Conservation (phyloP, 1,284 basidiomycete genomes). For the Amylostereum areolatum region DNA sequence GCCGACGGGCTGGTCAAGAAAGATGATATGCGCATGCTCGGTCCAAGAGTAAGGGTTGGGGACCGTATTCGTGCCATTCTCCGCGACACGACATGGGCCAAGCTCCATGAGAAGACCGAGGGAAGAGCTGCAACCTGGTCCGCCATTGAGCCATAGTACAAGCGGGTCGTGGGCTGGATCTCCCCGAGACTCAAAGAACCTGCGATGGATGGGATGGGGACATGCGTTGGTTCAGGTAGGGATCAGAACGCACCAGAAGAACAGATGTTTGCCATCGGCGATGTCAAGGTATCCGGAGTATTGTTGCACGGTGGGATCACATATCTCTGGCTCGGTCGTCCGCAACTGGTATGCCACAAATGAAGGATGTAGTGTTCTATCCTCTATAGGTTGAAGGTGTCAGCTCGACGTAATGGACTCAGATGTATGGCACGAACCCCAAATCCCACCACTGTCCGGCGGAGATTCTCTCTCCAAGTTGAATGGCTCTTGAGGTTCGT, state of each 20-base stretch:
- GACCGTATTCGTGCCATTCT: conserved; percentile 34
- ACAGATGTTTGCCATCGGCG: conserved; percentile 45
- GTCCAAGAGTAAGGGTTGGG: conserved; percentile 57
- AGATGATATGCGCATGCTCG: conserved; percentile 51
- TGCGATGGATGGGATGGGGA: conserved; percentile 21
- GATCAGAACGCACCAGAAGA: conserved; percentile 32
- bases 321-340: conserved; percentile 37
- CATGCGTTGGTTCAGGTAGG: neutral
- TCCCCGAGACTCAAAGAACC: conserved; percentile 33
- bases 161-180: conserved; percentile 49
- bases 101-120: conserved; percentile 62
- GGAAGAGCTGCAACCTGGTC: conserved; percentile 47
- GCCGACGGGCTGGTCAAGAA: conserved; percentile 57
- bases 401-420: too few relatives aligned
- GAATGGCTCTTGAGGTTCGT: too few relatives aligned
- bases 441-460: too few relatives aligned
- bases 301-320: conserved; percentile 47
- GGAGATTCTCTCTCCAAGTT: too few relatives aligned
- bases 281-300: conserved; percentile 60
- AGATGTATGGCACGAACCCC: too few relatives aligned
- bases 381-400: too few relatives aligned
- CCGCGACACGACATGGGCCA: conserved; percentile 25
- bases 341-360: conserved; percentile 22
- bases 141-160: conserved; percentile 56
- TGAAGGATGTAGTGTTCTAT: too few relatives aligned